Percentiles rank a stretch among this genome's conserved stretches.
Evolutionary conservation across 495 filamentous ascomycete genomes (phyloP).

Genomic region (Tuber borchii): DNA sequence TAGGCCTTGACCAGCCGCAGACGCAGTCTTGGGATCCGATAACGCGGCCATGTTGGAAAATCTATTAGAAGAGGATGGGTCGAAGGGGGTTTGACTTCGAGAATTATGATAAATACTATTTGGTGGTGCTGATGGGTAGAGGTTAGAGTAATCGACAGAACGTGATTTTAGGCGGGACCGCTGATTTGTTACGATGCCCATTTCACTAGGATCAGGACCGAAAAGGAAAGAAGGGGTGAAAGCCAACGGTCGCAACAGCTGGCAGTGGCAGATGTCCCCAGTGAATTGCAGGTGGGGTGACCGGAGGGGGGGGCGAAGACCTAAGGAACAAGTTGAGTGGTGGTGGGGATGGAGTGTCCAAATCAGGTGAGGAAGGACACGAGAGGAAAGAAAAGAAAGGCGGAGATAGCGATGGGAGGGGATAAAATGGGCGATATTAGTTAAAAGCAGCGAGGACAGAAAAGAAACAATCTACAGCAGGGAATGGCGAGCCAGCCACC

Average conservation of each 20-base stretch:
- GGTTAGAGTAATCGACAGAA: neutral
- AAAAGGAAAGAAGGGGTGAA: neutral
- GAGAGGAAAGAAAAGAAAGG: neutral
- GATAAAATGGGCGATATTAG: neutral
- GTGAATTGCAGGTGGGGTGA: neutral
- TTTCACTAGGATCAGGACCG: neutral
- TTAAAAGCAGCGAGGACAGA: constrained; percentile 1
- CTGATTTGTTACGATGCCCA: constrained; percentile 26
- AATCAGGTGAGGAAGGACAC: constrained; percentile 15
- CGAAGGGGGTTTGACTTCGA: neutral
- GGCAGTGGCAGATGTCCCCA: neutral
- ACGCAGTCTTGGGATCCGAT: constrained; percentile 7
- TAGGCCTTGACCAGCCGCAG: constrained; percentile 57
- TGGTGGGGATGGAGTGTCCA: constrained; percentile 8
- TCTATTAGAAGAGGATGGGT: constrained; percentile 5
- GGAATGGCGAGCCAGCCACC: neutral
- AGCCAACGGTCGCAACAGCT: neutral
- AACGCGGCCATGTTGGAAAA: neutral
- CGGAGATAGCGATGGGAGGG: neutral
- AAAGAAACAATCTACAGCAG: constrained; percentile 4
- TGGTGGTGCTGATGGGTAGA: constrained; percentile 2
- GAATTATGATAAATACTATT: neutral
- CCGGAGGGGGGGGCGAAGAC: neutral
- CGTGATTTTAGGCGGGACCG: constrained; percentile 28
- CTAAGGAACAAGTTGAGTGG: constrained; percentile 3